phyloP scores from a whole-genome alignment of 1,284 basidiomycete species.

The Albatrellus sp. region DNA sequence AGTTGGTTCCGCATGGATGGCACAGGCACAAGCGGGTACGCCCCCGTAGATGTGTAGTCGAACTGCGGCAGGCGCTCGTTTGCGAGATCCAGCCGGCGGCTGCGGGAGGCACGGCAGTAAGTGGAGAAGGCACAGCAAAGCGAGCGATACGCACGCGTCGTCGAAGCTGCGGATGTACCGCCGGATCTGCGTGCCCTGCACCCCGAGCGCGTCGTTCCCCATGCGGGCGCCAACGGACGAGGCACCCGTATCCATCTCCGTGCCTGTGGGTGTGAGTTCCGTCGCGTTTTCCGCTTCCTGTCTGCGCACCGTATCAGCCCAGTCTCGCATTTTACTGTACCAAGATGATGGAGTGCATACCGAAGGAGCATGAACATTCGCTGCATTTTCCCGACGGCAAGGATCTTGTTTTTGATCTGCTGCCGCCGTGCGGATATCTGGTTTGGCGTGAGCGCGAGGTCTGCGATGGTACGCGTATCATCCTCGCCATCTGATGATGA shows the following conservation, averaged over 20 bases:
- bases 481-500: constrained; percentile 26
- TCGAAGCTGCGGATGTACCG: constrained; percentile 82
- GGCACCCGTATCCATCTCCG: constrained; percentile 23
- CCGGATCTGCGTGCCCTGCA: constrained; percentile 53
- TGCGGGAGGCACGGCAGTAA: constrained; percentile 16
- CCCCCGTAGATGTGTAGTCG: constrained; percentile 24
- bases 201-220: constrained; percentile 41
- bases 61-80: constrained; percentile 85
- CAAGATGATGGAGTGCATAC: constrained; percentile 25
- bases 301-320: constrained; percentile 27
- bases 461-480: constrained; percentile 23
- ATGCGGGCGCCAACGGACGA: constrained; percentile 15
- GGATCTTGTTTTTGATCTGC: constrained; percentile 91
- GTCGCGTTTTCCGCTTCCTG: constrained; percentile 93
- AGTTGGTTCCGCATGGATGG: constrained; percentile 43
- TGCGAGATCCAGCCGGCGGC: constrained; percentile 81
- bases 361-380: constrained; percentile 82
- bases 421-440: constrained; percentile 43
- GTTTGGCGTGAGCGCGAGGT: constrained; percentile 24
- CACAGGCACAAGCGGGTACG: constrained; percentile 38
- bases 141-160: constrained; percentile 61
- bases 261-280: constrained; percentile 57
- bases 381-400: constrained; percentile 90
- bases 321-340: neutral
- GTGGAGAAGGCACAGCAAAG: neutral